A percentile compares a stretch with the other conserved stretches of the same genome.
These are phyloP conservation scores for Penicillium brasilianum DNA, from an alignment of 2,329 filamentous ascomycete species.

Conservation along the genomic window DNA sequence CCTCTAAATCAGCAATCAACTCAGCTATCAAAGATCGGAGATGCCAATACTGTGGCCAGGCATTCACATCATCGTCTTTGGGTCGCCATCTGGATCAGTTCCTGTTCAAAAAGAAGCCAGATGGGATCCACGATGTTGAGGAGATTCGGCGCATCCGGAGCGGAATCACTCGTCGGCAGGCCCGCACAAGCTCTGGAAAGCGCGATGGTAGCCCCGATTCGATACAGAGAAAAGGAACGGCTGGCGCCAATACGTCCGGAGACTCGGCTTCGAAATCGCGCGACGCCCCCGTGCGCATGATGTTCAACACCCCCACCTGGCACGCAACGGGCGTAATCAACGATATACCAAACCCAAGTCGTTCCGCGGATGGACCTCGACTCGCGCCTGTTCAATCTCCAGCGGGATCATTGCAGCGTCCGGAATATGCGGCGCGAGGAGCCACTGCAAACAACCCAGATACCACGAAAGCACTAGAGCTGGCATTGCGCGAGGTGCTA, in stretches of 20 bases:
- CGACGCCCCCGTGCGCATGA: conserved; percentile 49
- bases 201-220: conserved; percentile 66
- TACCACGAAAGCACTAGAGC: conserved; percentile 79
- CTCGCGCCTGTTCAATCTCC: conserved; percentile 41
- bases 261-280: conserved; percentile 44
- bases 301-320: conserved; percentile 71
- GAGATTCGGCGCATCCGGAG: conserved; percentile 84
- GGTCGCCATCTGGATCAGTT: conserved; percentile 93
- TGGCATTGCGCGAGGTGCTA: conserved; percentile 82
- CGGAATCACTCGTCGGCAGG: conserved; percentile 83
- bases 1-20: conserved; percentile 40
- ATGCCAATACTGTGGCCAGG: conserved; percentile 85
- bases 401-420: conserved; percentile 36
- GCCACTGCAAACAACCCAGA: conserved; percentile 73
- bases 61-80: conserved; percentile 91
- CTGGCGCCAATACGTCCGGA: conserved; percentile 39
- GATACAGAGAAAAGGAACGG: conserved; percentile 51
- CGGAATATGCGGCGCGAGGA: conserved; percentile 66
- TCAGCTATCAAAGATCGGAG: conserved; percentile 78
- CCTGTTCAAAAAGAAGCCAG: conserved; percentile 91
- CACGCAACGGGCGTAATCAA: conserved; percentile 79
- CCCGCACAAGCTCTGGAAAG: conserved; percentile 66
- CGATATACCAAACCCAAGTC: conserved; percentile 64
- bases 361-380: conserved; percentile 47
- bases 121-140: conserved; percentile 88